phyloP scores from a whole-genome alignment of 1,284 basidiomycete genomes.

The Tausonia pullulans region DNA sequence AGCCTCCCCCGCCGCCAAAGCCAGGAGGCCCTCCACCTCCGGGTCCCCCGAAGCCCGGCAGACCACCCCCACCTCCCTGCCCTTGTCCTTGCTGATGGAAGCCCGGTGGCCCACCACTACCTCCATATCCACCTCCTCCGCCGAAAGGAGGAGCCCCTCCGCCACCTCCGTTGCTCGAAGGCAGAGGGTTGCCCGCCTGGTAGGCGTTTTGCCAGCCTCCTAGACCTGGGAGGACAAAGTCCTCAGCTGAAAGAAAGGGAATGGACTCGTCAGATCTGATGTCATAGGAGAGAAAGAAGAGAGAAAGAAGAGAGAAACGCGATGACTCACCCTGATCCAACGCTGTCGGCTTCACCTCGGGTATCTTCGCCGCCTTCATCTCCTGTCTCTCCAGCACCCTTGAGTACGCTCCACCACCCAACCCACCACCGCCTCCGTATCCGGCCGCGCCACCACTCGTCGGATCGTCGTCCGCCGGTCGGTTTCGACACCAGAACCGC shows the following conservation, averaged over 20 bases:
- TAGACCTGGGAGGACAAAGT: constrained; percentile 18
- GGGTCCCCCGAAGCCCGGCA: neutral
- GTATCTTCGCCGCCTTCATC: constrained; percentile 12
- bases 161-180: neutral
- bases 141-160: too few species aligned
- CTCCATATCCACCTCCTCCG: too few species aligned
- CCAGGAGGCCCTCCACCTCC: too few species aligned
- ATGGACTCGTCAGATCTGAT: neutral
- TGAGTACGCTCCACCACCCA: constrained; percentile 15
- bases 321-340: neutral
- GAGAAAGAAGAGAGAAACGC: neutral
- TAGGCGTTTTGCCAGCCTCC: neutral
- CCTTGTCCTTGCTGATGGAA: neutral
- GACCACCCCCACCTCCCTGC: neutral
- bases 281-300: neutral
- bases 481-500: constrained; percentile 80
- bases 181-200: constrained; percentile 8
- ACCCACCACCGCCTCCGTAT: constrained; percentile 13
- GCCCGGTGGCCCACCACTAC: neutral
- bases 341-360: neutral
- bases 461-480: constrained; percentile 16
- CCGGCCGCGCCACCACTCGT: constrained; percentile 12
- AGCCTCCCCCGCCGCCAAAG: neutral
- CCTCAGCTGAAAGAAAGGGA: constrained; percentile 9
- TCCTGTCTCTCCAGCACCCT: constrained; percentile 15